Evolutionary conservation across 164 flowering plant genomes (phyloP).

Genomic region (Saururus chinensis): DNA sequence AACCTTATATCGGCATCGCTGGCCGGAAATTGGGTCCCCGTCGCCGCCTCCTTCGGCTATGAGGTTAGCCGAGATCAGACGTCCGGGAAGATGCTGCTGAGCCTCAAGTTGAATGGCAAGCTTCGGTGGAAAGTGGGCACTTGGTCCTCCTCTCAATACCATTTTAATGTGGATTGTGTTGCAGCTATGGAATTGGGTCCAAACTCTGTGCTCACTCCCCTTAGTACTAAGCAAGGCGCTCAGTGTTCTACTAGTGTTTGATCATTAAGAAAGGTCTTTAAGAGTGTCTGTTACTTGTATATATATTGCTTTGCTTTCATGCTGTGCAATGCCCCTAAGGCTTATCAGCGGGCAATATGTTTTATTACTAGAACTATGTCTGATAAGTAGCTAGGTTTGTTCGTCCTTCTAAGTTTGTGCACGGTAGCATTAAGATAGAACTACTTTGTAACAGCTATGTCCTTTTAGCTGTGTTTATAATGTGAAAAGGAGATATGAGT

Average conservation of each 20-base stretch:
- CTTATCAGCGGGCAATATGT: background rate
- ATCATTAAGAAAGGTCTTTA: background rate
- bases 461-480: too few species aligned
- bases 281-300: too few species aligned
- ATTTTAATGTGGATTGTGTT: slow-evolving; percentile 38
- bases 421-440: too few species aligned
- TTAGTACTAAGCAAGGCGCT: background rate
- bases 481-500: too few species aligned
- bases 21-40: slow-evolving; percentile 26
- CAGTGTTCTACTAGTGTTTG: background rate
- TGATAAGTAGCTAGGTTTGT: background rate
- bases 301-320: background rate
- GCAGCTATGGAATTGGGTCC: slow-evolving; percentile 13
- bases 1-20: slow-evolving; percentile 16
- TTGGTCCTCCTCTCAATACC: slow-evolving; percentile 50
- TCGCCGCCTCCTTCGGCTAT: slow-evolving; percentile 43
- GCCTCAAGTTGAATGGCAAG: slow-evolving; percentile 37
- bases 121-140: slow-evolving; percentile 64
- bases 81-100: slow-evolving; percentile 31
- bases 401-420: too few species aligned
- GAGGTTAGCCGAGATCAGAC: slow-evolving; percentile 43
- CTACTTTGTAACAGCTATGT: too few species aligned
- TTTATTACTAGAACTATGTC: too few species aligned
- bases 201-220: background rate
- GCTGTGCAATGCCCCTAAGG: background rate